Evolutionary conservation across 768 basidiomycete species (phyloP).

Genomic region (Lanmaoa rubissima): DNA sequence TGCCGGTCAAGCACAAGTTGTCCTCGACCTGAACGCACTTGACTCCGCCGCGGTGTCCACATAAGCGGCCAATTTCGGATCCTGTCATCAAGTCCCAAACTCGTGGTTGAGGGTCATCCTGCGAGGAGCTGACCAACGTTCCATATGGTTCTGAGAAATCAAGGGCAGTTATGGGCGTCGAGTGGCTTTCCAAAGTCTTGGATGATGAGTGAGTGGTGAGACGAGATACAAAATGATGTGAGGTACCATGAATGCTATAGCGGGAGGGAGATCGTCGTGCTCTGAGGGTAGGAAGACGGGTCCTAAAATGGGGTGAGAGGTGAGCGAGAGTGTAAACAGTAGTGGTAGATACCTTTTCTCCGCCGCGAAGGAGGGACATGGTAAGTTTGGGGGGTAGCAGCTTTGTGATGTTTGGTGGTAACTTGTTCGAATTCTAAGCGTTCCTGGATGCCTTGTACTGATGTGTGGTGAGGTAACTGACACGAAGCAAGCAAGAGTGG

Average conservation of each 20-base stretch:
- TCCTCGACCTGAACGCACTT: conserved; percentile 94
- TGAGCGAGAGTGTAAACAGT: background rate
- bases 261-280: conserved; percentile 91
- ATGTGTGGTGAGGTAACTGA: conserved; percentile 4
- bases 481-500: background rate
- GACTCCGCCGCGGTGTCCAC: conserved; percentile 78
- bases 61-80: conserved; percentile 78
- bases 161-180: conserved; percentile 78
- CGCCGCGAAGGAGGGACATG: conserved; percentile 31
- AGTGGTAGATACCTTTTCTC: conserved; percentile 27
- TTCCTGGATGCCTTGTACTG: conserved; percentile 90
- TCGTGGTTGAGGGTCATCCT: conserved; percentile 81
- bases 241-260: conserved; percentile 93
- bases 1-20: conserved; percentile 85
- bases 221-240: background rate
- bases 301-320: conserved; percentile 43
- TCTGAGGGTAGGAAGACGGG: conserved; percentile 97
- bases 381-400: conserved; percentile 5
- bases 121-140: conserved; percentile 83
- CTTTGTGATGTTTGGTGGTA: conserved; percentile 28
- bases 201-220: conserved; percentile 11
- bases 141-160: conserved; percentile 98
- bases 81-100: conserved; percentile 96
- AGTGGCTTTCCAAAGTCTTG: conserved; percentile 81
- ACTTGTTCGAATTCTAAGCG: conserved; percentile 70